Percentiles rank a stretch among this genome's conserved stretches.
Conservation (phyloP, 2,329 filamentous ascomycete species). For the Talaromyces sp. region DNA sequence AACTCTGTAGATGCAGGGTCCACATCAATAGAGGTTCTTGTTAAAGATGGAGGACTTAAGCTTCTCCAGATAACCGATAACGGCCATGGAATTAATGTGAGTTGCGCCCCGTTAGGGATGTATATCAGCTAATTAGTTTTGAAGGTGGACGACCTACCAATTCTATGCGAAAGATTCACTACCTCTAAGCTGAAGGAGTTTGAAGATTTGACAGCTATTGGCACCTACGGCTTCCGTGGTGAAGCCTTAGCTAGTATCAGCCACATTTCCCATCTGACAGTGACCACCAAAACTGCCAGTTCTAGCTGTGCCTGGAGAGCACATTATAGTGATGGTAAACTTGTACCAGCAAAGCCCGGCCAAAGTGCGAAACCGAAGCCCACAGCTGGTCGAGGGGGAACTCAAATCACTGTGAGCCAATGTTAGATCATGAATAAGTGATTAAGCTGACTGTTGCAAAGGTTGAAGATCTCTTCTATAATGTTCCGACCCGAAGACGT, state of each 20-base stretch:
- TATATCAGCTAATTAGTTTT: background rate
- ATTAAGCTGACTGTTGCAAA: slow-evolving; percentile 26
- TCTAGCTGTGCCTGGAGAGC: slow-evolving; percentile 89
- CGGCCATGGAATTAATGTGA: slow-evolving; percentile 87
- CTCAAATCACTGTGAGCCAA: slow-evolving; percentile 72
- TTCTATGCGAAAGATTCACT: slow-evolving; percentile 93
- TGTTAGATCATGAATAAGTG: background rate
- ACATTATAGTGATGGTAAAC: slow-evolving; percentile 77
- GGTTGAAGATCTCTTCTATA: slow-evolving; percentile 96
- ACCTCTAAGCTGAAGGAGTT: slow-evolving; percentile 94
- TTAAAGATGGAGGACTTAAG: slow-evolving; percentile 94
- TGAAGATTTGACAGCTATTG: slow-evolving; percentile 84
- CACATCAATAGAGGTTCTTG: slow-evolving; percentile 81
- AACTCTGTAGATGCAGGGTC: slow-evolving; percentile 97
- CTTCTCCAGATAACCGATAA: slow-evolving; percentile 96
- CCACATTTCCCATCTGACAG: slow-evolving; percentile 91
- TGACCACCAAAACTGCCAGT: slow-evolving; percentile 88
- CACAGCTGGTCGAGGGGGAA: slow-evolving; percentile 81
- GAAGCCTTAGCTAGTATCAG: slow-evolving; percentile 97
- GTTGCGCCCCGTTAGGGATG: slow-evolving; percentile 29
- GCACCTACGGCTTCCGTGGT: slow-evolving; percentile 95
- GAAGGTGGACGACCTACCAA: slow-evolving; percentile 86
- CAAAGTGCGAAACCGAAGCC: slow-evolving; percentile 82
- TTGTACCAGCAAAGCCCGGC: slow-evolving; percentile 80
- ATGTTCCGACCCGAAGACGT: slow-evolving; percentile 78